Conservation (phyloP, 2,329 filamentous ascomycete species). For the Aschersonia sp. region DNA sequence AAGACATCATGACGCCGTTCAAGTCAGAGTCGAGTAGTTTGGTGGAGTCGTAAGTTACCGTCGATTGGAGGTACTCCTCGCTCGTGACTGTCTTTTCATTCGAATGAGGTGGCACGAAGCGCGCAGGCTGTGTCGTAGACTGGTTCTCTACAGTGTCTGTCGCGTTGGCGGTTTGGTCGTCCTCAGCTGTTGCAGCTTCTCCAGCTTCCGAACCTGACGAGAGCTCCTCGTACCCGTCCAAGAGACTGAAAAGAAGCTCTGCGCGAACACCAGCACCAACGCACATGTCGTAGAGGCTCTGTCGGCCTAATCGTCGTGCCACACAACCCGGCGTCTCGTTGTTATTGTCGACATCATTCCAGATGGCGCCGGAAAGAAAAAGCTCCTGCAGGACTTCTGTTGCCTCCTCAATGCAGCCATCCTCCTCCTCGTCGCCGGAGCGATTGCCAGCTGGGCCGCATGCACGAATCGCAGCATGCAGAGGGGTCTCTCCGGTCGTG, state of each 20-base stretch:
- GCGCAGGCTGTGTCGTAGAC: constrained; percentile 5
- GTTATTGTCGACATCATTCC: constrained; percentile 83
- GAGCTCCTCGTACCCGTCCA: constrained; percentile 70
- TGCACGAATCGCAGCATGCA: constrained; percentile 80
- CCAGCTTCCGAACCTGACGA: constrained; percentile 34
- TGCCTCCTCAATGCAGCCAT: constrained; percentile 40
- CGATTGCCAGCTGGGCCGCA: constrained; percentile 32
- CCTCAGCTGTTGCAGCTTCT: constrained; percentile 15
- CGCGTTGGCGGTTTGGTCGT: constrained; percentile 22
- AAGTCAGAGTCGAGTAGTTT: constrained; percentile 59
- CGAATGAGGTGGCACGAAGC: constrained; percentile 19
- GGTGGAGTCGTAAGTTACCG: constrained; percentile 46
- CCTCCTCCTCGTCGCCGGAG: constrained; percentile 13
- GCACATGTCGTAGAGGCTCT: constrained; percentile 62
- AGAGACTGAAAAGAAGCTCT: constrained; percentile 67
- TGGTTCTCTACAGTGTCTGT: constrained; percentile 10
- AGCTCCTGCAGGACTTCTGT: constrained; percentile 58
- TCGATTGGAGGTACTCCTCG: constrained; percentile 52
- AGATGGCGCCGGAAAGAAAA: constrained; percentile 80
- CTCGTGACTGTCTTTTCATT: constrained; percentile 39
- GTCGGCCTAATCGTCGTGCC: constrained; percentile 54
- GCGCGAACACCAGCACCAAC: constrained; percentile 84
- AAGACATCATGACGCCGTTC: constrained; percentile 90
- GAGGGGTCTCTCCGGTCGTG: constrained; percentile 70
- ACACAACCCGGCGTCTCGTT: constrained; percentile 88